Evolutionary conservation across 805 yeast species (phyloP), one percentile per base, ranked within the genome.

Genomic region (Myxozyma vanderwaltii): DNA sequence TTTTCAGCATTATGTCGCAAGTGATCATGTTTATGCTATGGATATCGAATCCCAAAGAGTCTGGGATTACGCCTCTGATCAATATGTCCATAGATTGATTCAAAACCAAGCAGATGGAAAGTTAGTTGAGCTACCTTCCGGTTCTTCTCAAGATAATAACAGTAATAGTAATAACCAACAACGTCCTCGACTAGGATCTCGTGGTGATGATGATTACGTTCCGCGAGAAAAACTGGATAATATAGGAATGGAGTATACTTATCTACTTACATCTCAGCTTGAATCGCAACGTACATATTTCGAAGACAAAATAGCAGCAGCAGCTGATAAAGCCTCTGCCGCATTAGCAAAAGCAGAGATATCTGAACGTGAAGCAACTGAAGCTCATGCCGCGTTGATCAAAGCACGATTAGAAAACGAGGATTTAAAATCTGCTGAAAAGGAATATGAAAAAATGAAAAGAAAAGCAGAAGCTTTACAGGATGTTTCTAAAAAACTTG

Each of bases 31-130:
- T 67, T 91, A 89, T 75, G 88, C 96, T 0, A 90, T 91, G 96
- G 96, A 91, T 69, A 76, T 89, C 47, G 74, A 78, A 10, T 82
- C 95, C 0, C 94, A 91, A 61, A 77, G 97, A 41, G 96, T 91
- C 0, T 91, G 97, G 97, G 97, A 91, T 71, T 91, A 91, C 71
- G 91, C 91, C 0, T 91, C 91, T 1, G 97, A 91, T 70, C 85
- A 84, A 64, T 91, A 91, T 71, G 97, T 91, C 8, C 97, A 91
- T 72, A 73, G 97, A 51, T 74, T 91, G 44, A 81, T 91, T 3
- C 89, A 91, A 61, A 90, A 89, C 72, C 91, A 88, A 70, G 79
- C 86, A 0, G 97, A 91, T 70, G 97, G 97, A 0, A 91, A 91
- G 67, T 73, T 91, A 33, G 96, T 91, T 2, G 97, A 91, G 71